Base-by-base conservation (phyloP, 768 basidiomycete species). In the Boletus rubroflammeus region DNA sequence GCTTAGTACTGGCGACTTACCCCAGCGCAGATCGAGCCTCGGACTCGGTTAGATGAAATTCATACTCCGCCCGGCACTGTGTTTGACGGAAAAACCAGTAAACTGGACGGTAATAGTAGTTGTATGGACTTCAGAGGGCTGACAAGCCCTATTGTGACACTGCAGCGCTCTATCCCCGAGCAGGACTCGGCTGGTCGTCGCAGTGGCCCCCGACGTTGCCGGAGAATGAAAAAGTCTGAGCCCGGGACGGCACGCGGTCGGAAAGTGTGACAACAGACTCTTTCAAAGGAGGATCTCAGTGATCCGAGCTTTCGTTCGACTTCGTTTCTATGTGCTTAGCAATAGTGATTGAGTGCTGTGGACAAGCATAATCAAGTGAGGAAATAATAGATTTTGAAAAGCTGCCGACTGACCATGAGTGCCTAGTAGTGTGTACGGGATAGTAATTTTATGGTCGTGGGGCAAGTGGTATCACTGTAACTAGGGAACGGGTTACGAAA, bases 401-500 rank as follows among this genome's bases (percentile, higher is more conserved):
- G 6, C 15, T 42, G 23, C 14, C 8, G 14, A 41, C 14, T 14
- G 14, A 28, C 11, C n/a, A 44, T 13, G 43, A 25, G 43, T 44
- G 28, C 26, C n/a, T 42, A 5, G 23, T 25, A 25, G 39, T 21
- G 39, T 17, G 41, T 25, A 42, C 13, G 26, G 25, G n/a, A n/a
- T 19, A 3, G 8, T 14, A n/a, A 45, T 7, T 3, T 31, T 46
- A 26, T 15, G 3, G 25, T 43, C 15, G n/a, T 44, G 11, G 19
- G 13, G 11, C 25, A 15, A 29, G n/a, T 28, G 17, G 28, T 17
- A 26, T 26, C 29, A 26, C 5, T 43, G 57, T 59, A 59, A 66
- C 61, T 17, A 54, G 47, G 59, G 42, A 31, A 34, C 48, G 52
- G 32, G 57, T 23, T 32, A 46, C 19, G 44, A 26, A 40, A 28